Percentiles rank a stretch among this genome's conserved stretches.
Evolutionary conservation across 495 filamentous ascomycete genomes (phyloP).

Genomic region (Eremomyces bilateralis): DNA sequence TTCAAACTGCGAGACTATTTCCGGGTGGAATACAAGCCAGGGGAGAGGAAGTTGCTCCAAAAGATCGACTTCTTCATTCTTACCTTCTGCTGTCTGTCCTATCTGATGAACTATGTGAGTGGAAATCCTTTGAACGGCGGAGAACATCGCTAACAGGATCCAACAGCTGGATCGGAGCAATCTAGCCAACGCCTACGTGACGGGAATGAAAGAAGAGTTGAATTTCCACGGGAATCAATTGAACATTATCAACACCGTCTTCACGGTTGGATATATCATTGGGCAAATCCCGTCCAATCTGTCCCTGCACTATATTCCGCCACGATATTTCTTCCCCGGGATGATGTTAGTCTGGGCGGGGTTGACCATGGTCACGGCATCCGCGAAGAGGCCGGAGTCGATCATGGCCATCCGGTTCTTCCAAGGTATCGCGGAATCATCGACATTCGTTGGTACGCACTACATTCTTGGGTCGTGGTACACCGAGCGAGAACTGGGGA

Average conservation of each 20-base stretch:
- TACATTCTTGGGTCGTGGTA: conserved; percentile 51
- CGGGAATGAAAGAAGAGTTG: conserved; percentile 43
- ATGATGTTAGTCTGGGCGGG: conserved; percentile 40
- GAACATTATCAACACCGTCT: conserved; percentile 32
- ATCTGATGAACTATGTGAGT: conserved; percentile 23
- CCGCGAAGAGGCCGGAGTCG: conserved; percentile 24
- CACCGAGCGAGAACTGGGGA: conserved; percentile 38
- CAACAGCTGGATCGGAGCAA: conserved; percentile 33
- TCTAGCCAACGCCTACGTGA: conserved; percentile 40
- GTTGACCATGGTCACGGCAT: conserved; percentile 37
- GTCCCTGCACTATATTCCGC: conserved; percentile 33
- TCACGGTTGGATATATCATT: conserved; percentile 27
- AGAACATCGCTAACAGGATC: neutral
- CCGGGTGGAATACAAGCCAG: no score
- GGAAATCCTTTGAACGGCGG: neutral
- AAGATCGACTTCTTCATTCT: conserved; percentile 46
- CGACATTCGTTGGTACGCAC: conserved; percentile 39
- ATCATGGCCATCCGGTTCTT: conserved; percentile 52
- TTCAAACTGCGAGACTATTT: no score
- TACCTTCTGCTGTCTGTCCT: conserved; percentile 39
- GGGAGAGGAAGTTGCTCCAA: conserved; percentile 26
- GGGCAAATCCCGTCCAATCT: conserved; percentile 40
- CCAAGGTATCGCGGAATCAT: conserved; percentile 36
- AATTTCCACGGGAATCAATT: conserved; percentile 33
- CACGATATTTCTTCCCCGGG: conserved; percentile 35